These are phyloP conservation scores for Pisolithus albus DNA, from an alignment of 768 basidiomycete species.

Conservation along the genomic window DNA sequence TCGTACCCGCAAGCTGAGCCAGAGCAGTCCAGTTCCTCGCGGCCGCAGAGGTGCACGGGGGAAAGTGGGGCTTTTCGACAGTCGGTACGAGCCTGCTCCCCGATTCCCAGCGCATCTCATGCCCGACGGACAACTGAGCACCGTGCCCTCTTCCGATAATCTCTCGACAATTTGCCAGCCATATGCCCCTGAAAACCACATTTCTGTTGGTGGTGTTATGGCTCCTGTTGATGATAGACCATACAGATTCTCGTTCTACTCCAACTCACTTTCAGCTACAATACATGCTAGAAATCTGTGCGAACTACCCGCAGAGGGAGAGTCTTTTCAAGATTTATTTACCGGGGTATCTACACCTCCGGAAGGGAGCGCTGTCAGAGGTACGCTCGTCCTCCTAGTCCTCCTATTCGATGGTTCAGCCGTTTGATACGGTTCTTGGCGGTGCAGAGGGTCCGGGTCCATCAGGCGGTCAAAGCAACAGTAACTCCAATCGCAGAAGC, in stretches of 20 bases:
- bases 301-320: conserved; percentile 90
- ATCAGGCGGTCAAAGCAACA: conserved; percentile 7
- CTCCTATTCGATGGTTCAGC: conserved; percentile 1
- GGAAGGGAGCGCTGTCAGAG: conserved; percentile 5
- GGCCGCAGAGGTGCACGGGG: conserved; percentile 57
- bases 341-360: conserved; percentile 33
- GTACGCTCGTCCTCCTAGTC: conserved; percentile 7
- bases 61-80: conserved; percentile 90
- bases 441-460: conserved; percentile 1
- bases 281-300: conserved; percentile 91
- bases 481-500: conserved; percentile 12
- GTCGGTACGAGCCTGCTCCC: conserved; percentile 40
- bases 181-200: conserved; percentile 6
- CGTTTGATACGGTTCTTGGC: not conserved
- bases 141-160: conserved; percentile 38
- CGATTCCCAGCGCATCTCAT: conserved; percentile 37
- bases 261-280: conserved; percentile 83
- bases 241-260: conserved; percentile 98
- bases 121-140: conserved; percentile 26
- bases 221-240: conserved; percentile 73
- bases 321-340: conserved; percentile 90
- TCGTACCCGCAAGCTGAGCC: conserved; percentile 82
- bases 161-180: conserved; percentile 18
- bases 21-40: conserved; percentile 67
- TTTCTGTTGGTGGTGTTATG: conserved; percentile 28